Conservation (phyloP, 495 filamentous ascomycete species). For the Penicillium canariense region DNA sequence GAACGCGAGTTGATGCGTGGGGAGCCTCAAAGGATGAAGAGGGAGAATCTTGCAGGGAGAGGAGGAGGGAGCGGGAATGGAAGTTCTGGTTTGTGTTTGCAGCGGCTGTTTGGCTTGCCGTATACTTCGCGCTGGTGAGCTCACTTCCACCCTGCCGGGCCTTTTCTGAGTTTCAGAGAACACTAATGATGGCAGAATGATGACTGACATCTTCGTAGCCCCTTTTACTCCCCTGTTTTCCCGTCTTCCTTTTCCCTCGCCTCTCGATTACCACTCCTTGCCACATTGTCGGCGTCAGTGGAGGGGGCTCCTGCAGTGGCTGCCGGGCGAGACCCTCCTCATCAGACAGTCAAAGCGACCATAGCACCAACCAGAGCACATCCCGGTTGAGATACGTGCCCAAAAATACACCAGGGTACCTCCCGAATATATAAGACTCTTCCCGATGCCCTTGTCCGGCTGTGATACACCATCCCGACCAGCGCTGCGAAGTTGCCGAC, state of each 20-base stretch:
- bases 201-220: too few species aligned
- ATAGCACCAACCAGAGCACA: constrained; percentile 3
- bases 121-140: constrained; percentile 19
- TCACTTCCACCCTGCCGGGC: not conserved
- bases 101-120: constrained; percentile 27
- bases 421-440: not conserved
- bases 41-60: constrained; percentile 26
- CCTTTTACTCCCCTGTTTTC: not conserved
- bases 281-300: constrained; percentile 5
- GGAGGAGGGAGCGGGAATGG: constrained; percentile 22
- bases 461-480: not conserved
- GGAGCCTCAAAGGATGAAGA: constrained; percentile 18
- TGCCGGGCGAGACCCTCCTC: constrained; percentile 16
- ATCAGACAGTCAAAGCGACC: not conserved
- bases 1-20: constrained; percentile 8
- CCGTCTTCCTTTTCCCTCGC: not conserved
- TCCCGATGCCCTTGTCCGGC: not conserved
- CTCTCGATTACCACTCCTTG: too few species aligned
- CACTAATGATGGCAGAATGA: too few species aligned
- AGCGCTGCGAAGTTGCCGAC: not conserved
- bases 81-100: constrained; percentile 31
- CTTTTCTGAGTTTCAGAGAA: too few species aligned
- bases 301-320: constrained; percentile 15
- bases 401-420: not conserved
- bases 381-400: not conserved